Conservation (phyloP, 169 alveolate genomes). For the Fabrea salina region DNA sequence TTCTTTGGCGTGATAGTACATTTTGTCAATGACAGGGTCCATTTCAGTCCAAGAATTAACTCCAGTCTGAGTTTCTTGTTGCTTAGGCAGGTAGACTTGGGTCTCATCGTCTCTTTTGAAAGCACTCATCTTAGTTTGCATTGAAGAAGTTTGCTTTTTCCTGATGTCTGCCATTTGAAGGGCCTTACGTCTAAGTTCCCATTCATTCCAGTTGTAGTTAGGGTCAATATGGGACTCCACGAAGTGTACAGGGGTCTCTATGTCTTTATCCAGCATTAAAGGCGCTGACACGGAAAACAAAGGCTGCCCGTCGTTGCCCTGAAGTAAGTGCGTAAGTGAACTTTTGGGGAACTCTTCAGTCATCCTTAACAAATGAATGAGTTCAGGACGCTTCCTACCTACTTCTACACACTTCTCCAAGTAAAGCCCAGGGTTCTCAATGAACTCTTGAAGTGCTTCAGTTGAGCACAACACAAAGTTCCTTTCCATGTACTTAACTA, state of each 20-base stretch:
- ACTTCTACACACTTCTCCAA: constrained; percentile 68
- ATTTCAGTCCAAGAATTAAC: constrained; percentile 58
- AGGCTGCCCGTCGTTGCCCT: constrained; percentile 76
- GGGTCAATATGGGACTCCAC: constrained; percentile 80
- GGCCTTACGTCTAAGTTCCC: constrained; percentile 87
- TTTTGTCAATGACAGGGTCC: constrained; percentile 30
- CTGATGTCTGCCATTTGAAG: constrained; percentile 85
- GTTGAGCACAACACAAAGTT: constrained; percentile 80
- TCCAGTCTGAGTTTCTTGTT: constrained; percentile 62
- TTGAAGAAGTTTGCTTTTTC: constrained; percentile 67
- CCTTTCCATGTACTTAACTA: constrained; percentile 73
- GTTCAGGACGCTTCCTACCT: constrained; percentile 77
- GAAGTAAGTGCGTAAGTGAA: constrained; percentile 64
- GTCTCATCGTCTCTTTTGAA: constrained; percentile 82
- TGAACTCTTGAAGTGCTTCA: constrained; percentile 67
- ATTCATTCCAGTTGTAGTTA: constrained; percentile 86
- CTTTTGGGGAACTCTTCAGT: constrained; percentile 81
- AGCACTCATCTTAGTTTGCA: constrained; percentile 67
- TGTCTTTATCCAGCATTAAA: constrained; percentile 76
- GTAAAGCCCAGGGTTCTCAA: constrained; percentile 68
- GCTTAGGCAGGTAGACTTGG: constrained; percentile 76
- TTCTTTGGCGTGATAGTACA: constrained; percentile 6
- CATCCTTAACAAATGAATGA: constrained; percentile 80
- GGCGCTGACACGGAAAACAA: constrained; percentile 62
- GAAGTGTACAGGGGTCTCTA: constrained; percentile 80